A percentile compares a stretch with the other conserved stretches of the same genome.
Evolutionary conservation across 78 protist species (phyloP).

Genomic region (Creolimax fragrantissima): DNA sequence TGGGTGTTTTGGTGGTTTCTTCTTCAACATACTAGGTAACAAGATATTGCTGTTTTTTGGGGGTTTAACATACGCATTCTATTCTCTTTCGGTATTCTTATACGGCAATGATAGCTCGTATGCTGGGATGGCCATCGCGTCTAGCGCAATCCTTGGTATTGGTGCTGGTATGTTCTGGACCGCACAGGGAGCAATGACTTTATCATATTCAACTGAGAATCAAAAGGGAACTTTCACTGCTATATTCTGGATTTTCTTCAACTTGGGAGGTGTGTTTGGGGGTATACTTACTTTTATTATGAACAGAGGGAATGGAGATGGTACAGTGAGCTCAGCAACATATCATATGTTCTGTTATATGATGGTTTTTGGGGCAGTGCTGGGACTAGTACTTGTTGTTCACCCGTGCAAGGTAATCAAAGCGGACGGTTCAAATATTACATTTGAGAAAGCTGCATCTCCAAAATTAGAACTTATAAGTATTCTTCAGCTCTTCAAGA

Average conservation of each 20-base stretch:
- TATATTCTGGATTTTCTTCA: constrained; percentile 3
- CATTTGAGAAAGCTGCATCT: not conserved
- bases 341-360: not conserved
- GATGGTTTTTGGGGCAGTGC: not conserved
- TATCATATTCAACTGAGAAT: not conserved
- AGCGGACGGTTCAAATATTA: not conserved
- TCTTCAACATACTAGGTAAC: constrained; percentile 14
- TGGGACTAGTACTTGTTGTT: not conserved
- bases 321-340: not conserved
- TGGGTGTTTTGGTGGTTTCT: constrained; percentile 5
- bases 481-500: not conserved
- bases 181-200: constrained; percentile 15
- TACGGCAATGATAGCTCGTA: not conserved
- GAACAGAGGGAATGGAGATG: not conserved
- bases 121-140: not conserved
- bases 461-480: not conserved
- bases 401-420: not conserved
- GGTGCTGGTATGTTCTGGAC: constrained; percentile 4
- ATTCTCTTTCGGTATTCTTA: not conserved
- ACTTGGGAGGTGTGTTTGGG: constrained; percentile 13
- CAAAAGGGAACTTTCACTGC: not conserved
- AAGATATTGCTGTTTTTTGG: not conserved
- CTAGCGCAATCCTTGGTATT: not conserved
- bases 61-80: constrained; percentile 5
- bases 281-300: not conserved